A percentile compares a stretch with the other conserved stretches of the same genome.
phyloP scores from a whole-genome alignment of 208 protist species.

The Leishmania arabica region DNA sequence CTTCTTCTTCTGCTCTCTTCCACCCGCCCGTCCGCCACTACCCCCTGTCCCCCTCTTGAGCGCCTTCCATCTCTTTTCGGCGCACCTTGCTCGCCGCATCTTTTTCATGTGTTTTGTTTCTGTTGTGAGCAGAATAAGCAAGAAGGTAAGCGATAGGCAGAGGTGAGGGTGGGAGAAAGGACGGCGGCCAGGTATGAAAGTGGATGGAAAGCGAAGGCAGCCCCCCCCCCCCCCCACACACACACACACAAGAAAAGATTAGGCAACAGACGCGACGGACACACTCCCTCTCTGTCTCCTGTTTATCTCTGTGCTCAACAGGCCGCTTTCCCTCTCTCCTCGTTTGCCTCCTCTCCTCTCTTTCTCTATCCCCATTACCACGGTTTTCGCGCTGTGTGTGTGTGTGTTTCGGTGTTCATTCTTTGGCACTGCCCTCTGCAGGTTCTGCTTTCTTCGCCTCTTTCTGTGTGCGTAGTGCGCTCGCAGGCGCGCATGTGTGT shows the following conservation, averaged over 20 bases:
- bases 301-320: neutral
- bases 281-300: neutral
- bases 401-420: neutral
- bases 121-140: neutral
- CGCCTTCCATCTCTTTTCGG: neutral
- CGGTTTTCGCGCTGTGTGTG: neutral
- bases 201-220: neutral
- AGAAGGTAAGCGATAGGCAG: neutral
- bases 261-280: neutral
- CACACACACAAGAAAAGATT: neutral
- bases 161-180: neutral
- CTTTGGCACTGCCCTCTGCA: neutral
- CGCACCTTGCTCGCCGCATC: neutral
- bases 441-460: neutral
- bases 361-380: neutral
- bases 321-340: neutral
- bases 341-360: neutral
- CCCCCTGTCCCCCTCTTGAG: neutral
- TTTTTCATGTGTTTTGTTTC: slow-evolving; percentile 4
- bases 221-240: no score
- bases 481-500: neutral
- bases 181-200: neutral
- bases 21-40: neutral
- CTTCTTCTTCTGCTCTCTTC: neutral
- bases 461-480: neutral